Evolutionary conservation across 1,139 yeast genomes (phyloP), one percentile per base, ranked within the genome.

Genomic region (Arxiozyma slooffiae): DNA sequence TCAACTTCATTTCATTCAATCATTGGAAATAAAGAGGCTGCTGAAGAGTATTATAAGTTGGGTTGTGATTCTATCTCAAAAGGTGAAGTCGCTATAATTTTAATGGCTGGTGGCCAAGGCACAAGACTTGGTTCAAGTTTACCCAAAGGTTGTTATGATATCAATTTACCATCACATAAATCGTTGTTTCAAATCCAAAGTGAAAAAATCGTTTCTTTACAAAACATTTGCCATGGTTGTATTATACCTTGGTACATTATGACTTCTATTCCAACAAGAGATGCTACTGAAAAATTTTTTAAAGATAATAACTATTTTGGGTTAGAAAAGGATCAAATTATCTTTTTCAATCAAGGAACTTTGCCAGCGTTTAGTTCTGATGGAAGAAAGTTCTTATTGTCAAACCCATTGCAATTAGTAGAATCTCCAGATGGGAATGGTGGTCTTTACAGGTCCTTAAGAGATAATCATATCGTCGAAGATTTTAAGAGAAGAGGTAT

Each of bases 101-200:
- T 92, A 52, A 82, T 92, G 85, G 97, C 98, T 11, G 99, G 98
- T 52, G 99, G 99, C 50, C 98, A 92, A 69, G 99, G 98, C 34
- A 85, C 97, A 4, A 77, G 99, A 56, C 74, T 92, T 52, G 98
- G 98, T 1, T 87, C 96, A 1, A 71, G 80, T 17, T 81, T 73
- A 36, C 99, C 99, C 43, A 92, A 92, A 69, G 99, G 99, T 1
- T 90, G 97, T 69, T 92, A 80, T 67, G 79, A 92, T 64, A 83
- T 94, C 53, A 82, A 84, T 0, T 76, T 94, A 48, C 97, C 97
- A 1, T 86, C 96, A 1, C 74, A 76, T 41, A 87, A 86, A 66
- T 80, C 95, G 1, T 72, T 94, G 53, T 94, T 92, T 69, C 96
- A 89, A 68, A 77, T 94, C 50, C 99, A 94, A 70, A 95, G 95